Percentiles rank a stretch among this genome's conserved stretches.
Conservation (phyloP, 257 asterid genomes). For the Perilla frutescens region DNA sequence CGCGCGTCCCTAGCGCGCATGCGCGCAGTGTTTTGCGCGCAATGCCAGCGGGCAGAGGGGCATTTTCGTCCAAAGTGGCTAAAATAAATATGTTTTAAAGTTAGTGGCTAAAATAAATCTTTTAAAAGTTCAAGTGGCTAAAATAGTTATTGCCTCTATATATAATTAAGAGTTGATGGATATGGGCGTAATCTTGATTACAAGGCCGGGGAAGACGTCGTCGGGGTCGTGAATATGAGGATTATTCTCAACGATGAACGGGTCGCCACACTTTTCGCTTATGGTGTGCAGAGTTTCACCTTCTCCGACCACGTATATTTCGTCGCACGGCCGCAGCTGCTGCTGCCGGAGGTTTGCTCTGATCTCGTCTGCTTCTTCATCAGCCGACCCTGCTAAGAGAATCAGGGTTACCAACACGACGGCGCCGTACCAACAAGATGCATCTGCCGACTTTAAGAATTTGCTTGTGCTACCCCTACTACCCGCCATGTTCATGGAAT, state of each 20-base stretch:
- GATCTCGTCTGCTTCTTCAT: constrained; percentile 8
- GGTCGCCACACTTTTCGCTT: constrained; percentile 55
- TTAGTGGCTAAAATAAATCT: no score
- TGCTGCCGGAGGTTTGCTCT: background rate
- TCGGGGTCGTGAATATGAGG: constrained; percentile 58
- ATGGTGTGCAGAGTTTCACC: constrained; percentile 53
- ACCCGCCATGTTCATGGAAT: no score
- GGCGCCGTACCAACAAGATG: constrained; percentile 47
- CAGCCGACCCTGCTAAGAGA: constrained; percentile 36
- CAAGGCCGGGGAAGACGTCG: constrained; percentile 56
- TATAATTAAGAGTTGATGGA: background rate
- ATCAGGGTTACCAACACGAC: constrained; percentile 39
- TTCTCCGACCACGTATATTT: constrained; percentile 50
- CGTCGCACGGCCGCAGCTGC: constrained; percentile 37
- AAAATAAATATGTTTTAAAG: no score
- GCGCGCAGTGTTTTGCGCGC: no score
- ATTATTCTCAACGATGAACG: constrained; percentile 46
- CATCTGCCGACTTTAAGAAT: constrained; percentile 29
- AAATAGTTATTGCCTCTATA: no score
- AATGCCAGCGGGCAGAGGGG: no score
- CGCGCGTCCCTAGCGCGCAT: no score
- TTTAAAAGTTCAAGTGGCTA: no score
- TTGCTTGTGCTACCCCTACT: no score
- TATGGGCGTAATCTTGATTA: constrained; percentile 40
- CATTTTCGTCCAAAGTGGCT: no score